Conservation (phyloP, 73 alveolate genomes). For the Paramecium tetraurelia region DNA sequence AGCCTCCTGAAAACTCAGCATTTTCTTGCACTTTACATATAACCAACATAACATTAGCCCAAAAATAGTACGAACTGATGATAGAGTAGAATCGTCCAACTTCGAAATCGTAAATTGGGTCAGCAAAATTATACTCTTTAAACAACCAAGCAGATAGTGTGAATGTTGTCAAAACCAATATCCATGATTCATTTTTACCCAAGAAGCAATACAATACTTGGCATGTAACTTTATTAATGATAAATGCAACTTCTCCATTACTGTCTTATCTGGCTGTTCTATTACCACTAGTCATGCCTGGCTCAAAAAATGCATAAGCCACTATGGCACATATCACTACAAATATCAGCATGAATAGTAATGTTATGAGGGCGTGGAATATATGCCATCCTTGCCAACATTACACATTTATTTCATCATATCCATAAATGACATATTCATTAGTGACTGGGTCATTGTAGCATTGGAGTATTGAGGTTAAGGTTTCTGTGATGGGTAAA, state of each 20-base stretch:
- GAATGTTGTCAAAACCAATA: conserved; percentile 30
- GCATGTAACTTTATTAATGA: conserved; percentile 30
- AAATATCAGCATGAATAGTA: conserved; percentile 27
- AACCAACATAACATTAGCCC: conserved; percentile 70
- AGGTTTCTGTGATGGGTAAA: conserved; percentile 65
- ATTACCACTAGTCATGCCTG: conserved; percentile 51
- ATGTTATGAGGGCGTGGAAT: conserved; percentile 28
- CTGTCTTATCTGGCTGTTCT: conserved; percentile 59
- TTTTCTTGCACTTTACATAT: conserved; percentile 72
- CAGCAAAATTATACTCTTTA: conserved; percentile 51
- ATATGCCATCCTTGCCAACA: conserved; percentile 64
- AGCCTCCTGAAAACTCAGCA: conserved; percentile 83
- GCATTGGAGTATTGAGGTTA: conserved; percentile 44
- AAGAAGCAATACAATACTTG: conserved; percentile 33
- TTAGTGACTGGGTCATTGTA: background rate
- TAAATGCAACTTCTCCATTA: conserved; percentile 52
- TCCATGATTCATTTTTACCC: conserved; percentile 42
- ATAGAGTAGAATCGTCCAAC: conserved; percentile 53
- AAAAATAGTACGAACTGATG: conserved; percentile 35
- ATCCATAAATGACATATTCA: background rate
- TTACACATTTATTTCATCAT: background rate
- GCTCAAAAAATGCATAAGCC: conserved; percentile 62
- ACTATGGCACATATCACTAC: conserved; percentile 48
- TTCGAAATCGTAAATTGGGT: conserved; percentile 53
- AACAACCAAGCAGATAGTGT: conserved; percentile 29